Percentiles rank a stretch among this genome's conserved stretches.
Evolutionary conservation across 73 alveolate genomes (phyloP).

Genomic region (Loxodes magnus): DNA sequence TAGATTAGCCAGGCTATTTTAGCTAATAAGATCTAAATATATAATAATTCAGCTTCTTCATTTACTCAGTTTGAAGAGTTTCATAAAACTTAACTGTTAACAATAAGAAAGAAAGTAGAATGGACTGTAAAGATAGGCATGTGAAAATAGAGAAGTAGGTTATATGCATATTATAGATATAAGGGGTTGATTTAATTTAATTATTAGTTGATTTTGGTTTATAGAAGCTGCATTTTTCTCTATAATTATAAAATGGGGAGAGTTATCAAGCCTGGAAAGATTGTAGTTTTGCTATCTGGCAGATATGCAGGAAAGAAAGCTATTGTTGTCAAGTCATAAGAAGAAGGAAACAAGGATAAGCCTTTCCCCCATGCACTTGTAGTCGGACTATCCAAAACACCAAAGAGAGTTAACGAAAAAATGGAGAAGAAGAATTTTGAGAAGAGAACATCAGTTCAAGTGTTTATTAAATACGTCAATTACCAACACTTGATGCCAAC

Average conservation of each 20-base stretch:
- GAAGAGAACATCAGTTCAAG: slow-evolving; percentile 66
- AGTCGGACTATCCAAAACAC: slow-evolving; percentile 70
- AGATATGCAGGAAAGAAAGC: slow-evolving; percentile 92
- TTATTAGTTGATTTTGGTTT: too few species aligned
- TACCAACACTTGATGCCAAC: slow-evolving; percentile 82
- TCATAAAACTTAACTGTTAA: too few species aligned
- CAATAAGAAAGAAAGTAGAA: too few species aligned
- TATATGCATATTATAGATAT: too few species aligned
- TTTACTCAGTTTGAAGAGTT: too few species aligned
- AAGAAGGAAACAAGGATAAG: slow-evolving; percentile 66
- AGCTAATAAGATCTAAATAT: too few species aligned
- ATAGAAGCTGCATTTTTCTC: too few species aligned
- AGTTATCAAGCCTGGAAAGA: slow-evolving; percentile 67
- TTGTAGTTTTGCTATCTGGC: slow-evolving; percentile 73
- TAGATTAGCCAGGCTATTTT: too few species aligned
- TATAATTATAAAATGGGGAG: slow-evolving; percentile 5
- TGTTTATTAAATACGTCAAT: slow-evolving; percentile 69
- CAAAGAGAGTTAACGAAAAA: slow-evolving; percentile 62
- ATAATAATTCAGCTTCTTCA: too few species aligned
- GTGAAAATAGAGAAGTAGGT: too few species aligned
- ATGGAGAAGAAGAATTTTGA: slow-evolving; percentile 73
- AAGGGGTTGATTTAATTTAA: too few species aligned
- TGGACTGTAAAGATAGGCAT: too few species aligned
- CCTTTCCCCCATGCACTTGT: slow-evolving; percentile 74
- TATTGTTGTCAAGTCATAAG: slow-evolving; percentile 70